Base-by-base conservation (phyloP, 768 basidiomycete species). In the Leccinum subgranulosum region DNA sequence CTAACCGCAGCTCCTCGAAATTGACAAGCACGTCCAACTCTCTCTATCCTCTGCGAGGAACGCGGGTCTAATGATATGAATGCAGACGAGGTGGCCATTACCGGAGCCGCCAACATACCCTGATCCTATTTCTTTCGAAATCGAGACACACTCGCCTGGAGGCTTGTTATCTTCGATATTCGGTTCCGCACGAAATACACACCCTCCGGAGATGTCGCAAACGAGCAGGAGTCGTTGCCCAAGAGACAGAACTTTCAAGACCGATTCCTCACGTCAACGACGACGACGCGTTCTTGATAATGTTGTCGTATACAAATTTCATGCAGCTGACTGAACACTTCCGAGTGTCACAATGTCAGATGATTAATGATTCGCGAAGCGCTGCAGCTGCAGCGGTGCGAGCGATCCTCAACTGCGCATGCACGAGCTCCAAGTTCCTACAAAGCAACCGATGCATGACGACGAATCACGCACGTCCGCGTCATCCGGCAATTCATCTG, bases 111-210 rank as follows among this genome's bases (percentile, higher is more conserved):
- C 19, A 23, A 59, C 90, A 56, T 64, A 93, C 94, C 67, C 96
- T 80, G 58, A 98, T n/a, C 70, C 80, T 85, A 73, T 99, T 99
- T 1, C 95, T 94, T 0, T 96, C 97, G 8, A 98, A 78, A 71
- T 99, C 97, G 21, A 98, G 77, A 65, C 91, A 84, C 19, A 77
- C 78, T 12, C 33, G 79, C 74, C 28, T 81, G 77, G 2, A 98
- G 77, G 15, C 85, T 82, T 7, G n/a, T 78, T 56, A 99, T 93
- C 60, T 81, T 83, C 15, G 84, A 83, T 65, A 98, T 96, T 73
- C 88, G 88, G 75, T 99, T 98, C 74, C 98, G 96, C 6, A 99
- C 92, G 65, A 99, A 92, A 74, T 94, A 96, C 77, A 3, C 34
- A 34, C 34, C 0, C 89, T 92, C 36, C 80, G 75, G 33, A 99